Base-by-base conservation (phyloP, 1,284 basidiomycete genomes). In the Lentinula novae-zelandiae region DNA sequence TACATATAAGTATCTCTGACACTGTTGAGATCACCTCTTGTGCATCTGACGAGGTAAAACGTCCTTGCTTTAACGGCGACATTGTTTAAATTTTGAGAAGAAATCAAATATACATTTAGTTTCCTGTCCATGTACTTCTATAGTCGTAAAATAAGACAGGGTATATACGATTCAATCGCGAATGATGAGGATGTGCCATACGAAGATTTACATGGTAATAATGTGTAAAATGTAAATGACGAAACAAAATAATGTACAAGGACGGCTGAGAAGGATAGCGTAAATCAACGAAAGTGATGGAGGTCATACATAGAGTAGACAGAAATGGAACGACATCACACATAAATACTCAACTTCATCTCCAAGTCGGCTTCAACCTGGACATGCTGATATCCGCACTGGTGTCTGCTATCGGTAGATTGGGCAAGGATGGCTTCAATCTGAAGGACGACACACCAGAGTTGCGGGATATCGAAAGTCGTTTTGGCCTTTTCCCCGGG, bases 401-500 rank as follows among this genome's bases (percentile, higher is more conserved):
- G n/a, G 74, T 68, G 70, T 83, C 83, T 31, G 75, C 67, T 61
- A 73, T 63, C 8, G 79, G 78, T 44, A 72, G 67, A 65, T 74
- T 79, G 27, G 22, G 17, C 54, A 56, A 31, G 7, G 76, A 72
- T 54, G 70, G 60, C 63, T 71, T 75, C 53, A 72, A 48, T 58
- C 67, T 74, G 54, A 71, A 63, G 5, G 75, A 69, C 46, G 61
- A 50, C 15, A 53, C 42, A 13, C 61, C 56, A 34, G 53, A 33
- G 40, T 34, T 38, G 64, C 73, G 74, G 6, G 75, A 75, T 63
- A 90, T 68, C 5, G 88, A 90, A 63, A 83, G 67, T 62, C 89
- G 76, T 73, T 86, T 89, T 50, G 77, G 67, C 60, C 86, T 78
- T 71, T 89, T 90, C 61, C 78, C 80, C 36, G 89, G 89, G 65